Evolutionary conservation across 108 stramenopile genomes (phyloP), one percentile per base, ranked within the genome.

Genomic region (Poteriospumella lacustris): DNA sequence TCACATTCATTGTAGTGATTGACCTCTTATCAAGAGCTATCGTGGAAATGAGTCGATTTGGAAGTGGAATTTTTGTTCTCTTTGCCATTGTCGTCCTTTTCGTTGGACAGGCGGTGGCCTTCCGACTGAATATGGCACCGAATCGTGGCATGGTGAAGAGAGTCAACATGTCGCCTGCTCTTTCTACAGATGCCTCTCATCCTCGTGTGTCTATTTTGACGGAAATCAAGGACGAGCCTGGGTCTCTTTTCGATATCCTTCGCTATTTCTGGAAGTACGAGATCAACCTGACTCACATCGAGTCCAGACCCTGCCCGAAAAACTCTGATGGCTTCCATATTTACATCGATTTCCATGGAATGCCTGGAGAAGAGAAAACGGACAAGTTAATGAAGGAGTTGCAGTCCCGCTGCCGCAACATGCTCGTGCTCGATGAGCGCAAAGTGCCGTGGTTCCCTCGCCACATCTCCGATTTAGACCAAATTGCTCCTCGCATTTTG

Each of bases 381-480:
- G 81, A 91, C 58, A 78, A 85, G 24, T 69, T 94, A 1, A 43
- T 94, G 58, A 36, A 58, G 1, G 83, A 83, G 24, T 75, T 94
- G 76, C 47, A 68, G 40, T 82, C 83, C 0, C 68, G 87, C 76
- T 88, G 89, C 28, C 82, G 84, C 59, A 92, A 90, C 77, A 64
- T 92, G 56, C 76, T 94, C 0, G 83, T 92, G 29, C 76, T 94
- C 52, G 92, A 91, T 76, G 91, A 92, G 78, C 92, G 91, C 76
- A 86, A 95, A 78, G 89, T 88, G 58, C 86, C 90, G 29, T 96
- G 95, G 95, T 96, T 96, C 64, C 95, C 95, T 93, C 38, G 15
- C 34, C 58, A 42, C 38, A 58, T 62, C 2, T 92, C 91, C 3
- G 92, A 96, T 76, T 85, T 96, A 9, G 95, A 96, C 75, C 70